Base-by-base conservation (phyloP, 2,329 filamentous ascomycete species). In the Calonectria pauciramosa region DNA sequence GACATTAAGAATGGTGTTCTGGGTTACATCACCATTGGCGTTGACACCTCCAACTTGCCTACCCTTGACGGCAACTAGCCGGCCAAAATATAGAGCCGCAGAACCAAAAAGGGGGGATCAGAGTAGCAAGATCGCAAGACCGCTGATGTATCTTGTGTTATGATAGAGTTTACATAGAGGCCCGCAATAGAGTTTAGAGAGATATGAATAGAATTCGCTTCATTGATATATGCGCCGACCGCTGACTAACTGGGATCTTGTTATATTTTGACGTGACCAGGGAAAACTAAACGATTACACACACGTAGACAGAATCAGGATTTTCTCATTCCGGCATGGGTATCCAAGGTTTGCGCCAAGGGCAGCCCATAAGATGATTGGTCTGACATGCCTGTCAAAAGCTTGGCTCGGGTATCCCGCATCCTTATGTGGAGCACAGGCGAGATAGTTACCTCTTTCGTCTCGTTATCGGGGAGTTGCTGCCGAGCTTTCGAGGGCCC, bases 1-100 rank as follows among this genome's bases (percentile, higher is more conserved):
- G 56, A 63, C 23, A 63, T 63, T 28, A 36, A 38, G 20, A 63
- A 63, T 14, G 56, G 56, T 13, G 56, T 63, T 11, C 3, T 63
- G 11, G 56, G 56, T 18, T 63, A 63, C 56, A 63, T 63, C 34
- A 63, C 56, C 23, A 63, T 63, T 41, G 56, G 56, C 13, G 56
- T 63, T 30, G 56, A 63, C 34, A 63, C 56, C 14, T 41, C 34
- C 36, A 63, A 41, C 56, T 14, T 63, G 56, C 56, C 34, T 18
- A 26, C 38, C n/a, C 32, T 63, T 23, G 26, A 16, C 5, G 56
- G 56, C 34, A 63, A 63, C 56, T 63, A 41, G 18, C 9, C 1
- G 10, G 23, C 14, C 23, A 41, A 28, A 20, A 18, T 9, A 23
- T 26, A 10, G 1, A 26, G 5, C 10, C 14, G 18, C 20, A 11